A percentile compares a stretch with the other conserved stretches of the same genome.
Conservation (phyloP, 2,329 filamentous ascomycete genomes). For the Nannizziopsis barbatae region DNA sequence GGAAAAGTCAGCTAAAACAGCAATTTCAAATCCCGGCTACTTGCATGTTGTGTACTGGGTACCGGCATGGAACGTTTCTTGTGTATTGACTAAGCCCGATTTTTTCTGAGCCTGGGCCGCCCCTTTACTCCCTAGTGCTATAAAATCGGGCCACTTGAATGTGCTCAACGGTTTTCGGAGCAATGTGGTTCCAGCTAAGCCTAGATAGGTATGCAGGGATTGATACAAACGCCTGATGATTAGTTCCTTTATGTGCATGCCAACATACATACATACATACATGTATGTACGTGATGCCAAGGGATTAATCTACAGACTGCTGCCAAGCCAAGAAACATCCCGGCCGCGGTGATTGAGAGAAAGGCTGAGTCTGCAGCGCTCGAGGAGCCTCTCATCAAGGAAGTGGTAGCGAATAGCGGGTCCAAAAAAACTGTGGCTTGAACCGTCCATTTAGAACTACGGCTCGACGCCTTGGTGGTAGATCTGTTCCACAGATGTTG, state of each 20-base stretch:
- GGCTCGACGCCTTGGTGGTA: background rate
- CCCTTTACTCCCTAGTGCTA: background rate
- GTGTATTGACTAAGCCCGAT: constrained; percentile 3
- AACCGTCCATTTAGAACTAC: background rate
- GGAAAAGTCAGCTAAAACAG: background rate
- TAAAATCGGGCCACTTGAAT: background rate
- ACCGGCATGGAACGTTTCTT: background rate
- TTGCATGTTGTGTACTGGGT: background rate
- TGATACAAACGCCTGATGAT: too few relatives aligned
- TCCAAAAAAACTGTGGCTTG: constrained; percentile 1
- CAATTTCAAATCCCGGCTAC: background rate
- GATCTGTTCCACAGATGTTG: background rate
- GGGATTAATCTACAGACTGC: background rate
- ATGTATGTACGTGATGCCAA: background rate
- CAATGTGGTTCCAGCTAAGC: background rate
- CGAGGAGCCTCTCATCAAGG: background rate
- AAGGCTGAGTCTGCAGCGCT: too few relatives aligned
- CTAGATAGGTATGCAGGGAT: too few relatives aligned
- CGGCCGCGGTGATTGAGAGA: too few relatives aligned
- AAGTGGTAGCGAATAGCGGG: background rate
- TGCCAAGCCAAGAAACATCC: too few relatives aligned
- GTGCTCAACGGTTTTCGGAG: background rate
- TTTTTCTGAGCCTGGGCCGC: background rate
- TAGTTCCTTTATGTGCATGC: too few relatives aligned
- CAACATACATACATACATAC: background rate